Conservation (phyloP, 176 grass and related monocot species). For the Poa annua region DNA sequence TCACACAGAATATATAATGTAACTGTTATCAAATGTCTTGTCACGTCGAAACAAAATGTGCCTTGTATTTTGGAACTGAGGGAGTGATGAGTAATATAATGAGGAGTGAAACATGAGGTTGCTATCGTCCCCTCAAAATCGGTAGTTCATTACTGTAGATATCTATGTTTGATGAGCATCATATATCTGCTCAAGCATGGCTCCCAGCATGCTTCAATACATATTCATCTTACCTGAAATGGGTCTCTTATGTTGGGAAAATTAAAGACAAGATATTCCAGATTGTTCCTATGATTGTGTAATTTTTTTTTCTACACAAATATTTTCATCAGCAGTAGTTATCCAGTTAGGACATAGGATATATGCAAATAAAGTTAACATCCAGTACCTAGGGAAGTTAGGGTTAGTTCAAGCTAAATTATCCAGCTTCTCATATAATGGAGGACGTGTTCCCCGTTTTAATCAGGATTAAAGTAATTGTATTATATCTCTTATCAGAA, state of each 20-base stretch:
- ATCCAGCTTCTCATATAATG: slow-evolving; percentile 3
- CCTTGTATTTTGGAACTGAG: neutral
- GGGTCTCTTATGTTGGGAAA: slow-evolving; percentile 11
- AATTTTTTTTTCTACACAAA: neutral
- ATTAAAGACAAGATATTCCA: slow-evolving; percentile 14
- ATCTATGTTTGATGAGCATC: slow-evolving; percentile 19
- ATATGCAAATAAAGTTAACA: neutral
- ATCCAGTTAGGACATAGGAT: neutral
- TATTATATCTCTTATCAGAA: slow-evolving; percentile 10
- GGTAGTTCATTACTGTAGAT: slow-evolving; percentile 12
- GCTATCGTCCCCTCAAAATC: neutral
- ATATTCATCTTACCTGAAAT: slow-evolving; percentile 8
- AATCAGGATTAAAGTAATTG: slow-evolving; percentile 1
- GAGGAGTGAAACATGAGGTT: neutral
- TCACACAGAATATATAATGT: neutral
- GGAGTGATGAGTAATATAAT: neutral
- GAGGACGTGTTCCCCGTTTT: neutral
- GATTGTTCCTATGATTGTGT: slow-evolving; percentile 19
- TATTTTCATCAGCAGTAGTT: neutral
- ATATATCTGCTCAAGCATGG: slow-evolving; percentile 31
- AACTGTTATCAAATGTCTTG: neutral
- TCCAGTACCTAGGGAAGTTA: slow-evolving; percentile 5
- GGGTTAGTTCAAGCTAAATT: slow-evolving; percentile 18
- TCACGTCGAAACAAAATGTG: neutral
- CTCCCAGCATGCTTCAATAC: neutral